Evolutionary conservation across 192 early-diverging fungal genomes (phyloP), one percentile per base, ranked within the genome.

Genomic region (Funneliformis geosporum): DNA sequence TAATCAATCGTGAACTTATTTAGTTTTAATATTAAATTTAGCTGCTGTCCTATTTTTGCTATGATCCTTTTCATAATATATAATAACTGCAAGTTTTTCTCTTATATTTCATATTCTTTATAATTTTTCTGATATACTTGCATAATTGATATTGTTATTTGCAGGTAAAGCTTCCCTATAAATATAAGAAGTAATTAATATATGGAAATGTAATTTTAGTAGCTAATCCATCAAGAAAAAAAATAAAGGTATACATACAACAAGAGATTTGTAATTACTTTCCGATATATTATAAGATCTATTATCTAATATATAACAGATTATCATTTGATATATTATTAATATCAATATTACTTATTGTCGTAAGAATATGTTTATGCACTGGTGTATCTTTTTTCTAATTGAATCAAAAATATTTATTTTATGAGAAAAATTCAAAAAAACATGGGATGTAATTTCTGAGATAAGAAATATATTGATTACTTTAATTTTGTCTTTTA

Each of bases 271-370:
- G 5, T 42, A 71, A 71, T 42, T n/a, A 71, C 40, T 71, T 47
- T 71, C 40, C 16, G 2, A 16, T 43, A 71, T 71, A 71, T 42
- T 71, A 42, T 71, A 71, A 71, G 69, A 43, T 71, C 69, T 12
- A 71, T 71, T 14, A 71, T 27, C 69, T 40, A 40, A 71, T 71
- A 71, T 40, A 71, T 71, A 38, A 47, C 43, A 40, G 69, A 47
- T 71, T 39, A 23, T 71, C 39, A n/a, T 71, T 71, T 71, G 39
- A 71, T 71, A 71, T 43, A 43, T 42, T 16, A 42, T 68, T 40
- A 40, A 68, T 43, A 40, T 68, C 38, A 40, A 68, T 12, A 2
- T 11, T 39, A 40, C 25, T 11, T 43, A 68, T 68, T 2, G 38
- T 42, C 1, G 21, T 16, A 42, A 68, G 33, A 68, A 68, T 3